phyloP scores from a whole-genome alignment of 495 filamentous ascomycete species.

The Neurospora sp. region DNA sequence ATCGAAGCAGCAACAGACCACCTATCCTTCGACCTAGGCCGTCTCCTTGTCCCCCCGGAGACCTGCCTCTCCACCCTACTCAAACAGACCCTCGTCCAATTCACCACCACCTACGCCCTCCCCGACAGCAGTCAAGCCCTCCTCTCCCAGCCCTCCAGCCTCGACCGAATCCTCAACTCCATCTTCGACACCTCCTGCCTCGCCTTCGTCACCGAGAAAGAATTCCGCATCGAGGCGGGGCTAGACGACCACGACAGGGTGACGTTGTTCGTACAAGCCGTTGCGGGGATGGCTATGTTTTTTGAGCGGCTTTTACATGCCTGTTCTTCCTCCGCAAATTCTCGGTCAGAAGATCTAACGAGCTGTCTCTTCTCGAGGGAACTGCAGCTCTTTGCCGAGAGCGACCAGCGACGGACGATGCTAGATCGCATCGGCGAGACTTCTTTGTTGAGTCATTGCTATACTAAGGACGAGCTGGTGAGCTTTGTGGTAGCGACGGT shows the following conservation, averaged over 20 bases:
- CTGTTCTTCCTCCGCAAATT: neutral
- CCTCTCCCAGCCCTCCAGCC: conserved; percentile 8
- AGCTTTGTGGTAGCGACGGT: conserved; percentile 13
- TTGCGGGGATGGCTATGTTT: conserved; percentile 19
- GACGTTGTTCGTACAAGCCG: conserved; percentile 18
- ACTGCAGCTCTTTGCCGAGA: conserved; percentile 23
- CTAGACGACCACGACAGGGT: conserved; percentile 20
- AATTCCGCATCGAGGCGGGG: conserved; percentile 8
- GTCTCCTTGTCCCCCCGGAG: conserved; percentile 14
- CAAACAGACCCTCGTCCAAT: conserved; percentile 6
- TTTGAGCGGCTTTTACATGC: conserved; percentile 10
- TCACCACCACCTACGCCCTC: conserved; percentile 15
- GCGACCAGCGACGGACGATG: conserved; percentile 16
- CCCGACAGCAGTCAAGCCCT: neutral
- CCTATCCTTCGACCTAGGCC: conserved; percentile 9
- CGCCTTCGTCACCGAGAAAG: conserved; percentile 17
- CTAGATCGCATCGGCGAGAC: conserved; percentile 15
- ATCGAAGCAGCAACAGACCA: conserved; percentile 12
- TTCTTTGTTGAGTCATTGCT: conserved; percentile 13
- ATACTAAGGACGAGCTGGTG: conserved; percentile 12
- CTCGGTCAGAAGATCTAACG: neutral
- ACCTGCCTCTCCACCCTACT: conserved; percentile 16
- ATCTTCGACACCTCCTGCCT: conserved; percentile 19
- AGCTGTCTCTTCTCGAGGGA: conserved; percentile 9
- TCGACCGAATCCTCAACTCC: conserved; percentile 13